Evolutionary conservation across 257 asterid species (phyloP), one percentile per base, ranked within the genome.

Genomic region (Petunia axillaris): DNA sequence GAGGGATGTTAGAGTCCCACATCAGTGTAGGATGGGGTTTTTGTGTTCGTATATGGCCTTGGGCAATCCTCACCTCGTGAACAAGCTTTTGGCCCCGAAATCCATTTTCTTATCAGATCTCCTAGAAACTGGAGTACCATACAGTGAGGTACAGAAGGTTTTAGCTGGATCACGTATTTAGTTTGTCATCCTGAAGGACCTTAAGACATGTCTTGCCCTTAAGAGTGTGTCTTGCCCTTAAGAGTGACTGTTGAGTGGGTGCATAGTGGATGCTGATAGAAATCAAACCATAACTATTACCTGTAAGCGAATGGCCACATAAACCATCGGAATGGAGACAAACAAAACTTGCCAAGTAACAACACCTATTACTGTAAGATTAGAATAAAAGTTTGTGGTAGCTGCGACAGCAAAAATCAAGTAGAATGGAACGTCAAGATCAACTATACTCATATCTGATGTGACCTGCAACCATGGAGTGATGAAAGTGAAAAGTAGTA

Each of bases 341-440:
- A 94, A 80, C 88, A 91, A 90, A 86, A 93, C 91, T 86, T 91
- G 95, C 98, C 98, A 94, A 1, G 96, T 88, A 63, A 89, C 91
- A 71, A 48, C 77, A 48, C 43, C 60, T 48, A 71, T 59, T 48
- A 71, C 83, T 85, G 96, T 5, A 97, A 89, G 97, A 95, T 95
- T 62, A 91, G 58, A 59, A 59, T 63, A 57, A 10, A 57, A 63
- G 68, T 59, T 57, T 35, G 54, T 59, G 13, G 80, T 59, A 59
- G 68, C 38, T 16, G 59, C 66, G 59, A 57, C 40, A 46, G 59
- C 55, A 63, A 59, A 77, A 59, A 59, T 58, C 71, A 59, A 77
- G 66, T 46, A n/a, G 43, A 57, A 59, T 59, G 80, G 71, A 44
- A 77, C 11, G 4, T 77, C 80, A 4, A 63, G 54, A 82, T 95